phyloP scores from a whole-genome alignment of 139 green algal species.

The Chlorella ohadii region DNA sequence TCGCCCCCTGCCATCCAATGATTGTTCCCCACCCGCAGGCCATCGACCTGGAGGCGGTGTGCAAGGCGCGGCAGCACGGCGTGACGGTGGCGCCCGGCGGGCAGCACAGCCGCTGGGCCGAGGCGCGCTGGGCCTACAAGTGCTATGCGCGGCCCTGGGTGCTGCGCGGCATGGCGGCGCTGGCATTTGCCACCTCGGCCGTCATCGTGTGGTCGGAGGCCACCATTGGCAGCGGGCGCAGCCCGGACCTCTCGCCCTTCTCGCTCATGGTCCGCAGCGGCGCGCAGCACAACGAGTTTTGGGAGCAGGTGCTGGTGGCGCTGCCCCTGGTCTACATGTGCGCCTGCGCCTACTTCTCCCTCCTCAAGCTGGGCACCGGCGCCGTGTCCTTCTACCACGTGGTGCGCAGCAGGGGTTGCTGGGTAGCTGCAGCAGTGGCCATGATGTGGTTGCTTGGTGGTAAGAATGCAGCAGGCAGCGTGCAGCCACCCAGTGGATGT shows the following conservation, averaged over 20 bases:
- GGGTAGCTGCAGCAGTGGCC: too few species aligned
- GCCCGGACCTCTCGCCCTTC: conserved; percentile 87
- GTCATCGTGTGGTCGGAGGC: conserved; percentile 88
- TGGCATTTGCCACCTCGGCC: conserved; percentile 60
- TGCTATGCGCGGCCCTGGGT: conserved; percentile 57
- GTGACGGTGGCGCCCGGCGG: conserved; percentile 27
- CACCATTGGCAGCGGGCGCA: conserved; percentile 77
- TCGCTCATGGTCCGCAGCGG: conserved; percentile 12
- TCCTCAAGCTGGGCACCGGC: conserved; percentile 83
- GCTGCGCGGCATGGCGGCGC: conserved; percentile 43
- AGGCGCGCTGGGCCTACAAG: conserved; percentile 47
- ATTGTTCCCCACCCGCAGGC: too few species aligned
- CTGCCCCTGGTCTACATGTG: conserved; percentile 90
- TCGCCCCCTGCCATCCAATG: too few species aligned
- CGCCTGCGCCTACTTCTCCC: conserved; percentile 88
- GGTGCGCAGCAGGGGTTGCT: conserved; percentile 6
- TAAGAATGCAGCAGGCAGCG: too few species aligned
- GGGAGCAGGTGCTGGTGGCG: conserved; percentile 57
- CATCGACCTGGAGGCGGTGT: conserved; percentile 69
- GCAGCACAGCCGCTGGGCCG: not conserved
- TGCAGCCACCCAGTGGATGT: too few species aligned
- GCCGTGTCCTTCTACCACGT: conserved; percentile 81
- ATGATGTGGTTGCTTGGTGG: too few species aligned
- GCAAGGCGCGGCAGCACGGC: conserved; percentile 45
- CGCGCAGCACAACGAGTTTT: not conserved